Percentiles rank a stretch among this genome's conserved stretches.
These are phyloP conservation scores for Ogataea pini DNA, from an alignment of 805 yeast genomes.

Conservation along the genomic window DNA sequence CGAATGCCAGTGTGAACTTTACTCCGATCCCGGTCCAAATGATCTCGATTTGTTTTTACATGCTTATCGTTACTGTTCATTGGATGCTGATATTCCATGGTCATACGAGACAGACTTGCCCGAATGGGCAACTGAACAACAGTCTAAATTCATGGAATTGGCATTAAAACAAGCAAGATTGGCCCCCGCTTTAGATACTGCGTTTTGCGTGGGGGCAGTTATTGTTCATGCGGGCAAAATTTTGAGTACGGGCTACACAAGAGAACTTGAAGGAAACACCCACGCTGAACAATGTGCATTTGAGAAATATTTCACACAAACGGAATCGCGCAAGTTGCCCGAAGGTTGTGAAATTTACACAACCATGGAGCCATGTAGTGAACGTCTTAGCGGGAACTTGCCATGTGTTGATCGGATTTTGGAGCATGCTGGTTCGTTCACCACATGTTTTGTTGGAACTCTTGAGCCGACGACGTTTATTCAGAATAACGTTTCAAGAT, in stretches of 20 bases:
- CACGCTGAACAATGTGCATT: conserved; percentile 97
- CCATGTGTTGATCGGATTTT: conserved; percentile 87
- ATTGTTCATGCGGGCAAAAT: conserved; percentile 66
- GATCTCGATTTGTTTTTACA: conserved; percentile 91
- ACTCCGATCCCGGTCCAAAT: conserved; percentile 85
- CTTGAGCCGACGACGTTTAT: conserved; percentile 89
- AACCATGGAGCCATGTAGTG: conserved; percentile 97
- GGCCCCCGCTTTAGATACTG: conserved; percentile 80
- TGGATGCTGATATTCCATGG: conserved; percentile 49
- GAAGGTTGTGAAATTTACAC: conserved; percentile 81
- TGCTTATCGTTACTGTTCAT: conserved; percentile 76
- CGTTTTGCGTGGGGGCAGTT: conserved; percentile 93
- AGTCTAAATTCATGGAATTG: conserved; percentile 62
- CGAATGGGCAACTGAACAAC: conserved; percentile 72
- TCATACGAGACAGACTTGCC: conserved; percentile 75
- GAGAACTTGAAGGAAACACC: conserved; percentile 92
- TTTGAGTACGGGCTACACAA: conserved; percentile 80
- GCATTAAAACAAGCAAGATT: conserved; percentile 79
- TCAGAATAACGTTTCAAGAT: conserved; percentile 65
- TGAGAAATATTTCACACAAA: conserved; percentile 58
- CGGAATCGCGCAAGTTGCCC: conserved; percentile 52
- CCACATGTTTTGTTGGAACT: conserved; percentile 87
- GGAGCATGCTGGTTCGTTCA: conserved; percentile 47
- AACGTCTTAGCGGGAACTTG: conserved; percentile 80
- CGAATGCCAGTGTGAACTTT: conserved; percentile 67